Percentiles rank a stretch among this genome's conserved stretches.
Evolutionary conservation across 2,329 filamentous ascomycete species (phyloP).

Genomic region (Epichloe baconii): DNA sequence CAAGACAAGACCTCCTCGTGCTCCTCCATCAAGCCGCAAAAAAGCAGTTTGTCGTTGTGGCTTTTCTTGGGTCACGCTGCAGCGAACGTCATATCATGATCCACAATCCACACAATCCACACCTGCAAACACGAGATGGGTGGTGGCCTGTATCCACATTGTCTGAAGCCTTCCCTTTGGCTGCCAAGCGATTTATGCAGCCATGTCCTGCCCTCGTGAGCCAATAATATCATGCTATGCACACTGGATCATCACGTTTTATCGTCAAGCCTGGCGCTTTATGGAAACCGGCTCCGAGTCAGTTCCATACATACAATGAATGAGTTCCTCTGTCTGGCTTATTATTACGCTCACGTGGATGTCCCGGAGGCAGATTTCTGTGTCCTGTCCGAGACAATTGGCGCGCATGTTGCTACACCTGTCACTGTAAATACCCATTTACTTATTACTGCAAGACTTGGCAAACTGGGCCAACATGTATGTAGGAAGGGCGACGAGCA

Average conservation of each 20-base stretch:
- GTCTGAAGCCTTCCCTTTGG: not conserved
- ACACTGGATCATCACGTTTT: not conserved
- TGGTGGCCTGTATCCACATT: slow-evolving; percentile 2
- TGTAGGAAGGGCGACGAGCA: no score
- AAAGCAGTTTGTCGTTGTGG: not conserved
- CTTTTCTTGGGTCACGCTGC: slow-evolving; percentile 1
- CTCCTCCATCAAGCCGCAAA: not conserved
- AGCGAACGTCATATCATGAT: slow-evolving; percentile 5
- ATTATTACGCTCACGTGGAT: not conserved
- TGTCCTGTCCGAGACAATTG: not conserved
- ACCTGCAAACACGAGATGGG: slow-evolving; percentile 5
- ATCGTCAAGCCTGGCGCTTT: not conserved
- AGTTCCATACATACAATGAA: not conserved
- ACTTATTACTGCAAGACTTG: no score
- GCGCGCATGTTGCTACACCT: not conserved
- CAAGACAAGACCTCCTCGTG: not conserved
- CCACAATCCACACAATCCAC: not conserved
- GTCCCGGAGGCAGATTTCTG: not conserved
- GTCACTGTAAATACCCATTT: not conserved
- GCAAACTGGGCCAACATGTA: not conserved
- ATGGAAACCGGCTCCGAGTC: not conserved
- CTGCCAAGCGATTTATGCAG: slow-evolving; percentile 1
- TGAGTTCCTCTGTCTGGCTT: not conserved
- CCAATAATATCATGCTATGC: not conserved
- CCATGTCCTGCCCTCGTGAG: not conserved